Base-by-base conservation (phyloP, 768 basidiomycete genomes). In the Collybia nuda region DNA sequence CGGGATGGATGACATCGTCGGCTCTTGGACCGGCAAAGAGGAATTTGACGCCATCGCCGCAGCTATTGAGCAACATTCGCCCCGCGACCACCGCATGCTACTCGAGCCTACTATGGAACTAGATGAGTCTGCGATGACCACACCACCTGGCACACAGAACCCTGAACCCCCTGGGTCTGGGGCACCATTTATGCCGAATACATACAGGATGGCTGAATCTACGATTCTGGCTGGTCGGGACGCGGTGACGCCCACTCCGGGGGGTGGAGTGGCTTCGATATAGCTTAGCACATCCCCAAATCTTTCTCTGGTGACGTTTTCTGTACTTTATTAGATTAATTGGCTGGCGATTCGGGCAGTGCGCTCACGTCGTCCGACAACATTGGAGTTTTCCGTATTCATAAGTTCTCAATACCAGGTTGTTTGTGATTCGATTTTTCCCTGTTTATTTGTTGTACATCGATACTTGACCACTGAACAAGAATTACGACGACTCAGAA, bases 41-140 rank as follows among this genome's bases (percentile, higher is more conserved):
- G 87, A 88, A 44, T 79, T 88, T 51, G 63, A 68, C 6, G 73
- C 78, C 7, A 79, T 89, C 21, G 72, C 77, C 19, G 56, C 73
- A 36, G 72, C 75, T 1, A 81, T 90, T 45, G 75, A 79, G 57
- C 65, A 68, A 24, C 71, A 76, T 18, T 62, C 71, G 17, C 75
- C 74, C 6, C 62, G 67, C 35, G 62, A 67, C 24, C 69, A 70
- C 40, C 63, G 67, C 17, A 47, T 47, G 48, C 65, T 67, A 55
- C 48, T 62, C 48, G 64, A 74, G 9, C 62, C 67, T 19, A 56
- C 53, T 5, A 55, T 62, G 9, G 65, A 67, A 28, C 42, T 61
- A 43, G 59, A 64, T 5, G 55, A 57, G 39, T 45, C 51, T 15
- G 43, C 50, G 41, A 12, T 50, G 23, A 43, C 64, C n/a, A 86